Percentiles rank a stretch among this genome's conserved stretches.
Evolutionary conservation across 208 protist species (phyloP).

Genomic region (Leishmania gerbilli): DNA sequence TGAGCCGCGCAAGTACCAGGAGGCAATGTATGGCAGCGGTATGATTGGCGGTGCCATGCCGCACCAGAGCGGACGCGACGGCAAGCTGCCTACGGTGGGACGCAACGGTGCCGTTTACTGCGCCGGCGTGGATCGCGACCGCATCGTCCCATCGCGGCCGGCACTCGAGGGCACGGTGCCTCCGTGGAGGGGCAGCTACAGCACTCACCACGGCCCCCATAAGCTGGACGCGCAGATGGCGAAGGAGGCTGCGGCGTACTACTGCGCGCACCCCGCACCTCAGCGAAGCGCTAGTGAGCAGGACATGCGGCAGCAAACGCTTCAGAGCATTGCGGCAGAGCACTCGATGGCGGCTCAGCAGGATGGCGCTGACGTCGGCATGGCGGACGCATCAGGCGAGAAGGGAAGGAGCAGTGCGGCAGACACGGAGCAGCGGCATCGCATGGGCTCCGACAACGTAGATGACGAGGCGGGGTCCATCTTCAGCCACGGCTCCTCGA

Average conservation of each 20-base stretch:
- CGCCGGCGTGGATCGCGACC: constrained; percentile 83
- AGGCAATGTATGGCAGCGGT: constrained; percentile 26
- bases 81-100: constrained; percentile 46
- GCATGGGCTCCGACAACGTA: not conserved
- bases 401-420: not conserved
- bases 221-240: constrained; percentile 17
- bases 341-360: constrained; percentile 6
- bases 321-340: constrained; percentile 23
- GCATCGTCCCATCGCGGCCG: constrained; percentile 62
- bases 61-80: constrained; percentile 36
- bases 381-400: not conserved
- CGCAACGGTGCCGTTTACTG: constrained; percentile 59
- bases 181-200: constrained; percentile 76
- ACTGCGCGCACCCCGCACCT: constrained; percentile 19
- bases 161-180: constrained; percentile 29
- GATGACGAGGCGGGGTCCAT: constrained; percentile 47
- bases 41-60: constrained; percentile 53
- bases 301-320: constrained; percentile 12
- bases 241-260: constrained; percentile 29
- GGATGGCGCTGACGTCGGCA: not conserved
- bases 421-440: not conserved
- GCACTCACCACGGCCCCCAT: constrained; percentile 39
- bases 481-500: constrained; percentile 80
- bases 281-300: constrained; percentile 13
- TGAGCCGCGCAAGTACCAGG: constrained; percentile 37